phyloP scores from a whole-genome alignment of 2,329 filamentous ascomycete genomes.

The Exophiala calicioides region DNA sequence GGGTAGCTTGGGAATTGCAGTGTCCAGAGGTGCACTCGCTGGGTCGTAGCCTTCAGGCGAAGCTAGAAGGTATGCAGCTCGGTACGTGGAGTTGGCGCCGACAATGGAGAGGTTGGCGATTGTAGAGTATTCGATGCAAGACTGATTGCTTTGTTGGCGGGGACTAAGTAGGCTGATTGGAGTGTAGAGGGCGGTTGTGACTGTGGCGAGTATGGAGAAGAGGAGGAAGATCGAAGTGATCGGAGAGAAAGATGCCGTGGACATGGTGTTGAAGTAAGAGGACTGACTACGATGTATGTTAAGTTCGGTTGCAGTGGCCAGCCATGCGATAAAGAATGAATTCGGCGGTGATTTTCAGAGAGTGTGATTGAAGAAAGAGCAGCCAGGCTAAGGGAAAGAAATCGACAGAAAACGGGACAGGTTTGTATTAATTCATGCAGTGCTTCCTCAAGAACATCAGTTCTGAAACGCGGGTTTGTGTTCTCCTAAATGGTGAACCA shows the following conservation, averaged over 20 bases:
- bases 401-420: neutral
- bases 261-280: conserved; percentile 10
- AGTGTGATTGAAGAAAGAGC: neutral
- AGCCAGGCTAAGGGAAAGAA: conserved; percentile 1
- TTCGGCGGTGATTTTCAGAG: conserved; percentile 1
- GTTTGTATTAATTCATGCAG: neutral
- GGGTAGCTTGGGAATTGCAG: conserved; percentile 14
- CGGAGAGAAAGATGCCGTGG: neutral
- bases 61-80: conserved; percentile 21
- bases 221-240: conserved; percentile 15
- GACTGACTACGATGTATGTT: neutral
- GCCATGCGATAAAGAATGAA: conserved; percentile 3
- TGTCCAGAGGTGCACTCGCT: conserved; percentile 19
- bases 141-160: conserved; percentile 9
- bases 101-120: conserved; percentile 26
- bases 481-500: conserved; percentile 6
- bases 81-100: conserved; percentile 27
- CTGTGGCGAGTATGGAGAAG: conserved; percentile 15
- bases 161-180: conserved; percentile 9
- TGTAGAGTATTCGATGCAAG: conserved; percentile 16
- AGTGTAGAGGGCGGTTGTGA: conserved; percentile 15
- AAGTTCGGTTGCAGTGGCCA: conserved; percentile 4
- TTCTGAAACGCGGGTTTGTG: conserved; percentile 5
- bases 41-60: conserved; percentile 24
- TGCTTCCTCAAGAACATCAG: conserved; percentile 3